Evolutionary conservation across 805 yeast species (phyloP).

Genomic region (Alloascoidea hylecoeti): DNA sequence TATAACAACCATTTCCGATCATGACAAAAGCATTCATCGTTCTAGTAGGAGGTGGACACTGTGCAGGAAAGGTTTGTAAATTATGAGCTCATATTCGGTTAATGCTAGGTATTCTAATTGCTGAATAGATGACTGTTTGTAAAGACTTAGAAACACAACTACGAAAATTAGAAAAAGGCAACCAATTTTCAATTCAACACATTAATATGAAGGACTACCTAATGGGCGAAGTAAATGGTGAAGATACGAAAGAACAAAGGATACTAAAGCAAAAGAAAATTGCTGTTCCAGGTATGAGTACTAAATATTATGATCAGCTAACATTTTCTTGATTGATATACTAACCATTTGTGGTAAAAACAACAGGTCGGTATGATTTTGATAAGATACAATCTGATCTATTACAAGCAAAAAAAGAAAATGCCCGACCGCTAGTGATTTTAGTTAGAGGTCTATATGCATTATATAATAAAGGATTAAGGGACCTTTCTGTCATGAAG

Average conservation of each 20-base stretch:
- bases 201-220: conserved; percentile 32
- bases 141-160: conserved; percentile 20
- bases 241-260: conserved; percentile 7
- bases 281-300: conserved; percentile 4
- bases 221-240: conserved; percentile 7
- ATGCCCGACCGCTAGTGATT: conserved; percentile 16
- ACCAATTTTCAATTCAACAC: conserved; percentile 13
- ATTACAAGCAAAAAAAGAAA: conserved; percentile 6
- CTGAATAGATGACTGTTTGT: background rate
- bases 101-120: background rate
- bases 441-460: conserved; percentile 75
- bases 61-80: background rate
- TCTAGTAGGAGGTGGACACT: conserved; percentile 1
- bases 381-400: conserved; percentile 19
- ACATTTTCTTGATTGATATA: conserved; percentile 5
- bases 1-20: too few relatives aligned
- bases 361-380: conserved; percentile 3
- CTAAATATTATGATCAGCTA: conserved; percentile 5
- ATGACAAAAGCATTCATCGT: background rate
- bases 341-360: background rate
- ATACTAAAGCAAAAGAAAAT: conserved; percentile 11
- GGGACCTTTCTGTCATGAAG: conserved; percentile 44
- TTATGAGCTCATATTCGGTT: background rate
- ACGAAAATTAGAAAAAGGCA: conserved; percentile 10
- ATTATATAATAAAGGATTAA: conserved; percentile 42